Evolutionary conservation across 169 alveolate species (phyloP).

Genomic region (Perkinsus chesapeaki): DNA sequence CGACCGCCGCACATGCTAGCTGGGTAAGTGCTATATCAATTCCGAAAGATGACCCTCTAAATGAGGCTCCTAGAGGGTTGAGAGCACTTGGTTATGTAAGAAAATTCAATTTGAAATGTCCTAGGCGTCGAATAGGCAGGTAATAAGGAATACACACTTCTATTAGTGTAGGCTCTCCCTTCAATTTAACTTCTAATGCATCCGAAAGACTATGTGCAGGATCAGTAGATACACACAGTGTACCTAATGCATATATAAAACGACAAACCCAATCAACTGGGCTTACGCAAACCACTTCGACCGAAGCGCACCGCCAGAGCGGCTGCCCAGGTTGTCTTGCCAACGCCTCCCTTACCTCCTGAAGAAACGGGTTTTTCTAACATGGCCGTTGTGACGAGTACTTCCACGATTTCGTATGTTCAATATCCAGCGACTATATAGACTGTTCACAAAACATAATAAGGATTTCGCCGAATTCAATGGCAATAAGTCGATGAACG

Average conservation of each 20-base stretch:
- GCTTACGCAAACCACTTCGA: neutral
- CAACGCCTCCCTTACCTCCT: slow-evolving; percentile 9
- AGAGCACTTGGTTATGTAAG: no score
- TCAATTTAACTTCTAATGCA: neutral
- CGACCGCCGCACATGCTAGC: no score
- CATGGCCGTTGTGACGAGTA: no score
- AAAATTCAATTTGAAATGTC: neutral
- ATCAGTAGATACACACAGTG: neutral
- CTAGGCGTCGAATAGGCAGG: neutral
- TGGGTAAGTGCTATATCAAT: no score
- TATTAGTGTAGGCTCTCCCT: neutral
- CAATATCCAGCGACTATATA: no score
- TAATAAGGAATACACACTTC: neutral
- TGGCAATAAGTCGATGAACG: neutral
- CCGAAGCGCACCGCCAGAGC: neutral
- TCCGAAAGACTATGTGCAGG: slow-evolving; percentile 2
- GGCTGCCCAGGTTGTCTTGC: neutral
- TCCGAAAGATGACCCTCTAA: no score
- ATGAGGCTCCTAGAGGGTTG: no score
- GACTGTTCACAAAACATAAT: no score
- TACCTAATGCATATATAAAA: neutral
- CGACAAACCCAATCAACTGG: neutral
- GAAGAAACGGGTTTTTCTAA: no score
- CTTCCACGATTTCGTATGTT: no score
- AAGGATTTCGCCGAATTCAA: no score